phyloP scores from a whole-genome alignment of 2,329 filamentous ascomycete species.

The Aspergillus transmontanensis region DNA sequence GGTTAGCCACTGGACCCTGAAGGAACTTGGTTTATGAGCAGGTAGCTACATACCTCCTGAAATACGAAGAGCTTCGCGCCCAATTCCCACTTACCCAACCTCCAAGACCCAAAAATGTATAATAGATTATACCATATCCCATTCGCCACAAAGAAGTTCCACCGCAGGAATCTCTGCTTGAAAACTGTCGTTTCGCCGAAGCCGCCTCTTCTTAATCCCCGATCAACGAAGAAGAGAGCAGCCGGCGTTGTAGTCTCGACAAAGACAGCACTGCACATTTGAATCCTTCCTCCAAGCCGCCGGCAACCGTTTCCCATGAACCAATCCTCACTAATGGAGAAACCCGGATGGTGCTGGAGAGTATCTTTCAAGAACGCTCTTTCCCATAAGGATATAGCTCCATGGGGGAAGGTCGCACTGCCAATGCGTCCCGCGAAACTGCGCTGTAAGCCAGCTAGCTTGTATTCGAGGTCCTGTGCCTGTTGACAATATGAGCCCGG shows the following conservation, averaged over 20 bases:
- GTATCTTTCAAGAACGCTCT: conserved; percentile 49
- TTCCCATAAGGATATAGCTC: conserved; percentile 55
- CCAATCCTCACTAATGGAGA: conserved; percentile 56
- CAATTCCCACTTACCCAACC: conserved; percentile 53
- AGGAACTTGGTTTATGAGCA: not conserved
- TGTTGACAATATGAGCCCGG: conserved; percentile 46
- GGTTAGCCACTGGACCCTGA: not conserved
- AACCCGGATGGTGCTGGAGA: conserved; percentile 54
- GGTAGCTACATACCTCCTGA: conserved; percentile 40
- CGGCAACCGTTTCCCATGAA: conserved; percentile 55
- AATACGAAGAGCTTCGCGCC: conserved; percentile 54
- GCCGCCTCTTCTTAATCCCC: conserved; percentile 46
- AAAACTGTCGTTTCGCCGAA: conserved; percentile 59
- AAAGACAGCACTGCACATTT: conserved; percentile 54
- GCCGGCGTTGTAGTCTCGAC: conserved; percentile 55
- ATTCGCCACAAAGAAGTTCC: conserved; percentile 57
- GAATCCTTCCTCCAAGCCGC: conserved; percentile 48
- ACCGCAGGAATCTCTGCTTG: conserved; percentile 53
- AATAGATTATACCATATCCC: conserved; percentile 52
- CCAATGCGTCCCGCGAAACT: conserved; percentile 49
- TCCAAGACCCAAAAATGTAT: conserved; percentile 52
- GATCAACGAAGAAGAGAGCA: conserved; percentile 44
- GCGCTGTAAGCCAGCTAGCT: conserved; percentile 51
- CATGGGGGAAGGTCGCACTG: conserved; percentile 54
- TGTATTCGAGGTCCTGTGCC: conserved; percentile 57